Evolutionary conservation across 352 stramenopile species (phyloP), one percentile per base, ranked within the genome.

Genomic region (Phytophthora pisi): DNA sequence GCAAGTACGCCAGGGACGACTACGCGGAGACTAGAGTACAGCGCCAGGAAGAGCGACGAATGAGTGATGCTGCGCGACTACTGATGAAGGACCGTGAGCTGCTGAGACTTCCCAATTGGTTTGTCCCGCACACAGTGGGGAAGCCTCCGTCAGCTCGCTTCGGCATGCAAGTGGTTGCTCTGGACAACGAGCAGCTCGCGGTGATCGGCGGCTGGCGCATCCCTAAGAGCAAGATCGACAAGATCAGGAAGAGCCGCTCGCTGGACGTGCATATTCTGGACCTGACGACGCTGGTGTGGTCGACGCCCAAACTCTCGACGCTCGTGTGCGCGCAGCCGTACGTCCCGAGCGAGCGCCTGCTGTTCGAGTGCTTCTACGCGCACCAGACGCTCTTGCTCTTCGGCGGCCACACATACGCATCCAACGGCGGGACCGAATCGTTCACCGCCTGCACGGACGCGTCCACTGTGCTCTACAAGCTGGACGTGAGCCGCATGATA

Each of bases 401-500:
- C 52, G 81, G 81, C 11, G 81, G 81, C 15, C 75, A 78, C 60
- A 81, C 74, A 5, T 86, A 87, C 64, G 52, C 60, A 16, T 73
- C 64, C 1, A 76, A 78, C 28, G 74, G 73, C 52, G 78, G 79
- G 55, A 81, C 66, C 11, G 78, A 86, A 64, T 67, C 75, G 31
- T 78, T 64, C 51, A 70, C 58, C 11, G 36, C 57, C 4, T 77
- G 70, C 7, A 51, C 70, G 20, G 78, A 86, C 18, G 40, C 72
- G 5, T 59, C 57, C 4, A 64, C 65, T 0, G 55, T 64, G 42
- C 40, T 91, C 20, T 93, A 84, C 68, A 90, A 85, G 30, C 75
- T 93, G 31, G 79, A 91, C 36, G 34, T 89, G 24, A 62, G 69
- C 13, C 77, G 70, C 40, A 91, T 93, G 83, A 89, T 93, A 62